Percentiles rank a stretch among this genome's conserved stretches.
These are phyloP conservation scores for Nasturtium officinale DNA, from an alignment of 345 rosid genomes.

Conservation along the genomic window DNA sequence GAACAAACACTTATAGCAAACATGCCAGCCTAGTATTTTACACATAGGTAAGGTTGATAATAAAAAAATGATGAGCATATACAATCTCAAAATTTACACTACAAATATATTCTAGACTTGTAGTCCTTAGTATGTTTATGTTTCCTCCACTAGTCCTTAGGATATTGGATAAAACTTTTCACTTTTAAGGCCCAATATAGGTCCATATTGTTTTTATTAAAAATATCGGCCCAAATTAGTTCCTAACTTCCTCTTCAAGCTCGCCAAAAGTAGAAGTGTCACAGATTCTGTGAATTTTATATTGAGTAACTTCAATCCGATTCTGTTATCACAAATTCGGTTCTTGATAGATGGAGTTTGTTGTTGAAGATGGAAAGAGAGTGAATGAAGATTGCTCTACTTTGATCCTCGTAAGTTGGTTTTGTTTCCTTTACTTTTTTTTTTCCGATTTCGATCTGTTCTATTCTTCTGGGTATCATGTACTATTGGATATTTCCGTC, in stretches of 20 bases:
- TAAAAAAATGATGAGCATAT: not conserved
- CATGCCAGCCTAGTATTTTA: no score
- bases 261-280: conserved; percentile 21
- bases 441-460: conserved; percentile 25
- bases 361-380: conserved; percentile 60
- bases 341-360: conserved; percentile 57
- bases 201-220: not conserved
- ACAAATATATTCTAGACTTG: no score
- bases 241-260: conserved; percentile 40
- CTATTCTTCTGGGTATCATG: not conserved
- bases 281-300: conserved; percentile 16
- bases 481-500: not conserved
- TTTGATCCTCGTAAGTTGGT: conserved; percentile 61
- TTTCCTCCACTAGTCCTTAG: no score
- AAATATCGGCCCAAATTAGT: conserved; percentile 25
- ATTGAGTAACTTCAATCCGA: conserved; percentile 14
- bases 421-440: not conserved
- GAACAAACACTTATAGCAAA: no score
- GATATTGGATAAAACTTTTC: not conserved
- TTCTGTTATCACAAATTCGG: conserved; percentile 7
- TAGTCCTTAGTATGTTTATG: not conserved
- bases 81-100: no score
- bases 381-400: conserved; percentile 59
- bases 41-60: no score
- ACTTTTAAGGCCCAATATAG: not conserved